Evolutionary conservation across 176 grass and related monocot species (phyloP).

Genomic region (Dendrocalamus sinicus): DNA sequence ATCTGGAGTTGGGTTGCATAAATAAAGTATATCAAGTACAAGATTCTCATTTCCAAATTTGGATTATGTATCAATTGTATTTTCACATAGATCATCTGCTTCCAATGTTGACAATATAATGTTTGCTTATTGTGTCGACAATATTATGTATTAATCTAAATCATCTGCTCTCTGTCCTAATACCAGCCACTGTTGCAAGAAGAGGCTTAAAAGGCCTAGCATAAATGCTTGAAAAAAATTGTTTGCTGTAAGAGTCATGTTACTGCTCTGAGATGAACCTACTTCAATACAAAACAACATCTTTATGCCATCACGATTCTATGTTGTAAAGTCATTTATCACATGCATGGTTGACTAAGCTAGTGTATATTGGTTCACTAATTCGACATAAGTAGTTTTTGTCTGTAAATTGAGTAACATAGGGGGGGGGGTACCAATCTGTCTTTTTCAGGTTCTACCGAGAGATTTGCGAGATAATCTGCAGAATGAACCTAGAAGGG

Average conservation of each 20-base stretch:
- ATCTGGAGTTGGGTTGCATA: background rate
- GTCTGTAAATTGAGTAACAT: background rate
- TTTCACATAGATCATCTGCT: background rate
- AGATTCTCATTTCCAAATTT: constrained; percentile 1
- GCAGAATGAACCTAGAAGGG: constrained; percentile 87
- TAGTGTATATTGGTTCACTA: background rate
- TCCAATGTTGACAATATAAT: no score
- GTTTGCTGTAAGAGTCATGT: background rate
- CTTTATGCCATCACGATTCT: background rate
- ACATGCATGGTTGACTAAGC: background rate
- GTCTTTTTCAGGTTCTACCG: constrained; percentile 77
- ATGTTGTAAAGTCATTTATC: background rate
- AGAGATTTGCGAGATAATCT: constrained; percentile 75
- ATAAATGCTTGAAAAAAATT: background rate
- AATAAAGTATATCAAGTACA: background rate
- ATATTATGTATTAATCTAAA: background rate
- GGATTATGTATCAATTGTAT: background rate
- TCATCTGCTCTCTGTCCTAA: background rate
- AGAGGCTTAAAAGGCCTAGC: background rate
- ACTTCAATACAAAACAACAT: background rate
- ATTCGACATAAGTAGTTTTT: background rate
- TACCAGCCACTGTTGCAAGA: background rate
- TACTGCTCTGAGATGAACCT: background rate
- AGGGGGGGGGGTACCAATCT: background rate
- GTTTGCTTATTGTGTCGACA: no score